phyloP scores from a whole-genome alignment of 192 early-diverging fungal species.

The Jimgerdemannia lactiflua region DNA sequence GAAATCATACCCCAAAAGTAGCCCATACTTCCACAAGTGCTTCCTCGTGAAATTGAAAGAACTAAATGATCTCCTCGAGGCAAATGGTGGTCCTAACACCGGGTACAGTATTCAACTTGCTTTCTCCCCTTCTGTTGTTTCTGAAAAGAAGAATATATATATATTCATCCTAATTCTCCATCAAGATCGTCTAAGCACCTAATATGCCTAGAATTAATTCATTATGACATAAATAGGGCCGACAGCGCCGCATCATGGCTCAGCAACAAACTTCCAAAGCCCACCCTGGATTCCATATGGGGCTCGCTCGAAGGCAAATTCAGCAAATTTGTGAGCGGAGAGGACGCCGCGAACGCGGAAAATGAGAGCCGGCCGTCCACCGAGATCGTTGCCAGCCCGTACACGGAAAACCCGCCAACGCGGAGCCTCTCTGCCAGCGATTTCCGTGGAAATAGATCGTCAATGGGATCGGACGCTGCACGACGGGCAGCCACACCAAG shows the following conservation, averaged over 20 bases:
- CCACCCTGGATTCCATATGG: conserved; percentile 53
- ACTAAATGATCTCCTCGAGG: conserved; percentile 64
- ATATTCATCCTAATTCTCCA: too few relatives aligned
- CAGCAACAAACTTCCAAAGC: conserved; percentile 51
- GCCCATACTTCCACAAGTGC: conserved; percentile 74
- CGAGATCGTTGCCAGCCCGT: conserved; percentile 27
- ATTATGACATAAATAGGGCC: background rate
- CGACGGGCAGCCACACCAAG: conserved; percentile 24
- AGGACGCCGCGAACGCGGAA: conserved; percentile 36
- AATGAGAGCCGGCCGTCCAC: conserved; percentile 31
- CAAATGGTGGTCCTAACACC: conserved; percentile 26
- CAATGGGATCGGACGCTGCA: background rate
- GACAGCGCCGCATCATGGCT: conserved; percentile 25
- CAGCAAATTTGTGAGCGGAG: conserved; percentile 59
- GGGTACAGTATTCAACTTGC: conserved; percentile 23
- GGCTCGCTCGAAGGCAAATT: conserved; percentile 56
- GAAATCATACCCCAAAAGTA: conserved; percentile 67
- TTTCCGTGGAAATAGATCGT: conserved; percentile 5
- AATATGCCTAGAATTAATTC: too few relatives aligned
- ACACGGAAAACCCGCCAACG: background rate
- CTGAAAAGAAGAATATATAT: too few relatives aligned
- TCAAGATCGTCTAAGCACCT: too few relatives aligned
- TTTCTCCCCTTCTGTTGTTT: too few relatives aligned
- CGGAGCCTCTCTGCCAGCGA: conserved; percentile 11
- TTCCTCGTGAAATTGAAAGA: conserved; percentile 73